Evolutionary conservation across 75 land plant genomes (phyloP).

Genomic region (Pinus tabuliformis): DNA sequence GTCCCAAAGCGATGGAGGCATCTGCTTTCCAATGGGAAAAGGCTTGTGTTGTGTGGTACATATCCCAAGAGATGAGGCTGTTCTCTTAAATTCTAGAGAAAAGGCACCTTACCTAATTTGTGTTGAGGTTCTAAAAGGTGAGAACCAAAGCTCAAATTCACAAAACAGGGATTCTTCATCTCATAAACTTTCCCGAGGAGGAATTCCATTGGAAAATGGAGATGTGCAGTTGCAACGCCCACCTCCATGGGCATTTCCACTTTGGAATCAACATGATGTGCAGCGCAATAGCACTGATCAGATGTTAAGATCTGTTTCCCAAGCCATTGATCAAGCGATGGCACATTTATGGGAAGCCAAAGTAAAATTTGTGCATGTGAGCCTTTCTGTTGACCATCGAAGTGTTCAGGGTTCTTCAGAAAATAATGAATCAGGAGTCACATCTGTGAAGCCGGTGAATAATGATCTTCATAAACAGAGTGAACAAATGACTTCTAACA

Average conservation of each 20-base stretch:
- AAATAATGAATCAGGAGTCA: background rate
- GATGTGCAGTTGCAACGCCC: conserved; percentile 90
- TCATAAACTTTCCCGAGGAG: conserved; percentile 83
- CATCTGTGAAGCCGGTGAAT: background rate
- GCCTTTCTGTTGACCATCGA: conserved; percentile 46
- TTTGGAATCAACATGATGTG: conserved; percentile 61
- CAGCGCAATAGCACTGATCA: conserved; percentile 59
- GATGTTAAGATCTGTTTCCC: conserved; percentile 84
- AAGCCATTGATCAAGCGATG: conserved; percentile 97
- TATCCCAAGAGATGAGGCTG: too few species aligned
- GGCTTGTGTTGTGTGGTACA: too few species aligned
- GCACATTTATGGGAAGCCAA: conserved; percentile 86
- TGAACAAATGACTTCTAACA: background rate
- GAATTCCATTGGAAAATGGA: conserved; percentile 96
- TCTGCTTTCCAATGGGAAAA: too few species aligned
- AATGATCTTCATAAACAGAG: background rate
- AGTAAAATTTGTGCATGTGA: conserved; percentile 87
- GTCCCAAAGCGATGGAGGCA: too few species aligned
- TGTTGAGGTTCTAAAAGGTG: too few species aligned
- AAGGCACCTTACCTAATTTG: too few species aligned
- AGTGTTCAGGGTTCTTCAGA: background rate
- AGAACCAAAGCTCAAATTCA: background rate
- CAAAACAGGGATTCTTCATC: conserved; percentile 10
- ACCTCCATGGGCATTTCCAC: conserved; percentile 98
- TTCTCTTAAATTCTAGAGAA: too few species aligned